Percentiles rank a stretch among this genome's conserved stretches.
Conservation (phyloP, 108 stramenopile genomes). For the Pseudonitzschia pungens region DNA sequence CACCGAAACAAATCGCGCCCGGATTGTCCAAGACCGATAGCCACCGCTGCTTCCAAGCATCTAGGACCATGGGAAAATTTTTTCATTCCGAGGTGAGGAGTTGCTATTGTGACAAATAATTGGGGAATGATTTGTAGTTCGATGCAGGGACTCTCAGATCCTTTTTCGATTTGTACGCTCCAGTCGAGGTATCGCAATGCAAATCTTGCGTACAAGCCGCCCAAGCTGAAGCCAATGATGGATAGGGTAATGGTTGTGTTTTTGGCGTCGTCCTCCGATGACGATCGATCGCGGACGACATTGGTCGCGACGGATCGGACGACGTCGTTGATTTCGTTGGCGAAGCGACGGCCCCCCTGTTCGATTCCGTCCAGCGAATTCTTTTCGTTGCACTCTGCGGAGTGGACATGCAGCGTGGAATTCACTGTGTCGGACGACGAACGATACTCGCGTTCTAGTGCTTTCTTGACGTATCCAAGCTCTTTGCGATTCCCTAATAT, state of each 20-base stretch:
- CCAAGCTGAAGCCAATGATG: conserved; percentile 60
- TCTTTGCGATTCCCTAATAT: conserved; percentile 65
- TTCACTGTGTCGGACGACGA: neutral
- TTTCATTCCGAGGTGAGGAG: conserved; percentile 64
- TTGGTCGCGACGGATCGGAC: conserved; percentile 30
- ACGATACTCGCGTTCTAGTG: conserved; percentile 21
- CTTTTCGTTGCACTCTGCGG: conserved; percentile 46
- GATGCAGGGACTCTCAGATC: neutral
- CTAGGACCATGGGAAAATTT: conserved; percentile 46
- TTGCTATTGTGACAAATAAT: conserved; percentile 62
- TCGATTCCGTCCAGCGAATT: conserved; percentile 58
- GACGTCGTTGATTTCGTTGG: conserved; percentile 49
- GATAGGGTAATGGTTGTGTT: conserved; percentile 34
- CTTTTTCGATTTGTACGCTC: neutral
- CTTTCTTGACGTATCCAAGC: conserved; percentile 47
- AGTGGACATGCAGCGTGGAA: conserved; percentile 46
- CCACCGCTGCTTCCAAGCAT: conserved; percentile 41
- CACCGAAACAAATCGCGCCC: conserved; percentile 45
- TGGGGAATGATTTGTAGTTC: conserved; percentile 43
- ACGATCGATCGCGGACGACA: neutral
- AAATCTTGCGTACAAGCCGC: conserved; percentile 63
- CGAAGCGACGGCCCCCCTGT: conserved; percentile 51
- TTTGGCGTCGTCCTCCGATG: neutral
- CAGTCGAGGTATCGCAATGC: conserved; percentile 42
- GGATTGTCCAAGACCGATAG: conserved; percentile 35